These are phyloP conservation scores for Cyanodermella asteris DNA, from an alignment of 2,329 filamentous ascomycete species.

Conservation along the genomic window DNA sequence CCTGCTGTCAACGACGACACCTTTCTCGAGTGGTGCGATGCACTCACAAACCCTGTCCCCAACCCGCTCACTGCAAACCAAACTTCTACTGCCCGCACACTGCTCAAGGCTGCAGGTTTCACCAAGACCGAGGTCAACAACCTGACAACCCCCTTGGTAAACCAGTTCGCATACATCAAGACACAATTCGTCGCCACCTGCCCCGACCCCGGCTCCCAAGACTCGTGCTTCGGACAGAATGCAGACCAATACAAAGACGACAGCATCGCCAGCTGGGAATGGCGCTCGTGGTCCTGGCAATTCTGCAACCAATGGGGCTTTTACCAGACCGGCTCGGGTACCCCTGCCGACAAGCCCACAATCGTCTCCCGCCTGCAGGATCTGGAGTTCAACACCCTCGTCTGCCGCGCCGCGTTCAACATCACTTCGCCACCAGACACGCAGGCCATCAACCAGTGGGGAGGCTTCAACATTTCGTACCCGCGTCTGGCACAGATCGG, in stretches of 20 bases:
- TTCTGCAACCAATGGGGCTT: slow-evolving; percentile 49
- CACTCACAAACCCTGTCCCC: slow-evolving; percentile 21
- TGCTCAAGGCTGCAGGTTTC: neutral
- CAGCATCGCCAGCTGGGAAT: slow-evolving; percentile 21
- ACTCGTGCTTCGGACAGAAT: slow-evolving; percentile 30
- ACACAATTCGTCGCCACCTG: slow-evolving; percentile 20
- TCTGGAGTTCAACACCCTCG: slow-evolving; percentile 36
- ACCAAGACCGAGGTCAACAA: no score
- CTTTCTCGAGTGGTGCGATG: slow-evolving; percentile 33
- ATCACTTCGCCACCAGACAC: slow-evolving; percentile 41
- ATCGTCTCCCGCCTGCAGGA: slow-evolving; percentile 50
- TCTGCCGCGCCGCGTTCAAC: slow-evolving; percentile 49
- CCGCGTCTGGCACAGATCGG: slow-evolving; percentile 57
- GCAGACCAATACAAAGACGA: slow-evolving; percentile 24
- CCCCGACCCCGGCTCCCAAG: slow-evolving; percentile 17
- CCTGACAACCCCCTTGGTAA: slow-evolving; percentile 5
- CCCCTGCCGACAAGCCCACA: slow-evolving; percentile 40
- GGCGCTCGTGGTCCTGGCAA: slow-evolving; percentile 36
- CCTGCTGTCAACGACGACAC: slow-evolving; percentile 25
- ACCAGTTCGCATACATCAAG: slow-evolving; percentile 18
- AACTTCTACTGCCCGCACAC: slow-evolving; percentile 1
- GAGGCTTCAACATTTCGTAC: slow-evolving; percentile 50
- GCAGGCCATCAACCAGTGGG: slow-evolving; percentile 51
- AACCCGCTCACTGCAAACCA: slow-evolving; percentile 1
- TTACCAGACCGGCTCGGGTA: slow-evolving; percentile 49